Base-by-base conservation (phyloP, 176 grass and related monocot genomes). In the Rhynchospora pubera region DNA sequence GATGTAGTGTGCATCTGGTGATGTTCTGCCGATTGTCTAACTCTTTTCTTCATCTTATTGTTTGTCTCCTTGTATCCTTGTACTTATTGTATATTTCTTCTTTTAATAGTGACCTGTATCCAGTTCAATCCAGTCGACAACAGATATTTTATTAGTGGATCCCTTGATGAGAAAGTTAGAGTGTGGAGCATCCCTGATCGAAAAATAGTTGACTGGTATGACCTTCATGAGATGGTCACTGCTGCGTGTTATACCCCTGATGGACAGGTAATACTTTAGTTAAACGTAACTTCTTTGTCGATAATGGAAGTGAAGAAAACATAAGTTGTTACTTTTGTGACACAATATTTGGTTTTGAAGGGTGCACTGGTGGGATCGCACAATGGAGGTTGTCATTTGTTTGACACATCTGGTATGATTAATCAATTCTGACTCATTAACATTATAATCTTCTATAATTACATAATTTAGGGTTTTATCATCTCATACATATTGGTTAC, bases 161-260 rank as follows among this genome's bases (percentile, higher is more conserved):
- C 96, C 44, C 83, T 99, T 64, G 96, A 99, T 86, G 93, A 99
- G 83, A 99, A 99, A 85, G 96, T 99, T 71, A 91, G 96, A 13
- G 91, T 99, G 65, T 99, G 96, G 96, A 99, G 91, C 87, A 90
- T 99, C 63, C 86, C 85, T 80, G 86, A 93, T 84, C 90, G 96
- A 50, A 89, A 95, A 85, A 92, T 99, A 62, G 96, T 95, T 83
- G 96, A 99, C 82, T 99, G 96, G 96, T 89, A 95, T 57, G 96
- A 99, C 88, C 90, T 99, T 88, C 96, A 99, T 79, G 96, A 99
- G 83, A 95, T 99, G 91, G 91, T 99, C 65, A 99, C 96, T 16
- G 96, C 96, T 73, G 91, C 89, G 32, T 93, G 96, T 78, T 99
- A 93, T 77, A 93, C 96, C 26, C 96, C 96, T 24, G 86, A 93